These are phyloP conservation scores for Mesembryanthemum crystallinum DNA, from an alignment of 148 eudicot species.

Conservation along the genomic window DNA sequence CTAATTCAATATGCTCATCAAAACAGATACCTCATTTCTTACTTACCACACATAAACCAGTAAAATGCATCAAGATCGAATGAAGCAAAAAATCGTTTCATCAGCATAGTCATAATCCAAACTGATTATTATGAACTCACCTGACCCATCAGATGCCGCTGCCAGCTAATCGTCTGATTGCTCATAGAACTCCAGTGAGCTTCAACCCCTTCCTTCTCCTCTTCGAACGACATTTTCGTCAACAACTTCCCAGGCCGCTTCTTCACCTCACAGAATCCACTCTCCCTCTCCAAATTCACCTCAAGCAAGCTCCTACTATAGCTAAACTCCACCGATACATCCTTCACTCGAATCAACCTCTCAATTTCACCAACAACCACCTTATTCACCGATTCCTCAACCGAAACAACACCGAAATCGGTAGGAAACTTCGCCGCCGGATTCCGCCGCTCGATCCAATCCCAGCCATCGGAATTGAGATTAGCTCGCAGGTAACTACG, in stretches of 20 bases:
- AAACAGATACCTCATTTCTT: neutral
- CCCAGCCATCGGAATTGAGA: slow-evolving; percentile 52
- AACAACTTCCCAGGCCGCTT: slow-evolving; percentile 91
- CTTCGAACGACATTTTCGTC: slow-evolving; percentile 77
- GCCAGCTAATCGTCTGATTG: slow-evolving; percentile 47
- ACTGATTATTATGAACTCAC: slow-evolving; percentile 26
- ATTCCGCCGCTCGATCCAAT: slow-evolving; percentile 75
- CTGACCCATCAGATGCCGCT: slow-evolving; percentile 60
- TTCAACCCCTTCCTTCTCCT: slow-evolving; percentile 30
- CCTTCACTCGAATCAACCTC: slow-evolving; percentile 63
- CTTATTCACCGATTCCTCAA: slow-evolving; percentile 34
- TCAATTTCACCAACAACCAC: slow-evolving; percentile 49
- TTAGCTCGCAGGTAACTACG: slow-evolving; percentile 38
- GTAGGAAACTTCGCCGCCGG: slow-evolving; percentile 72
- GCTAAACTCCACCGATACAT: slow-evolving; percentile 63
- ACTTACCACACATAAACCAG: neutral
- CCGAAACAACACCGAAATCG: slow-evolving; percentile 72
- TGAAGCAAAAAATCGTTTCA: neutral
- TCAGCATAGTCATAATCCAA: neutral
- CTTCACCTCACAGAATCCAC: slow-evolving; percentile 56
- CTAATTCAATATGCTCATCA: neutral
- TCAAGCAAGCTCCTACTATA: slow-evolving; percentile 56
- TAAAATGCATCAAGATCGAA: neutral
- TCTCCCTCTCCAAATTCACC: slow-evolving; percentile 26
- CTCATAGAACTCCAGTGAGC: slow-evolving; percentile 25